Conservation (phyloP, 768 basidiomycete species). For the Amanita brunnescens region DNA sequence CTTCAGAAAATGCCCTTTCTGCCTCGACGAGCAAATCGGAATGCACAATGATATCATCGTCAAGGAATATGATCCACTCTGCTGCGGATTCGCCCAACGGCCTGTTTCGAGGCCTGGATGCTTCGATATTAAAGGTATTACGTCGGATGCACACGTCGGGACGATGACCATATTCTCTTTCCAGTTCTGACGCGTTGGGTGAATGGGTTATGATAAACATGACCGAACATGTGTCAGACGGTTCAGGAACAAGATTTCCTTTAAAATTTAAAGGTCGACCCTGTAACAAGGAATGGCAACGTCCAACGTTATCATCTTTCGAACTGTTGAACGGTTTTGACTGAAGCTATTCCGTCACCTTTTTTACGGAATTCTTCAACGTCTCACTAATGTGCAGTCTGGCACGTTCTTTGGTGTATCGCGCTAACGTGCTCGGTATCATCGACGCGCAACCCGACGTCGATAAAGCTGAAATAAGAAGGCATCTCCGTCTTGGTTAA, state of each 20-base stretch:
- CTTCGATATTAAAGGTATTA: conserved; percentile 39
- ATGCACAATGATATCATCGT: conserved; percentile 44
- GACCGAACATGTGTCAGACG: conserved; percentile 32
- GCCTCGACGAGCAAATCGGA: conserved; percentile 34
- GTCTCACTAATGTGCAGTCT: conserved; percentile 43
- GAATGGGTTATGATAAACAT: conserved; percentile 53
- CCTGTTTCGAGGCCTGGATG: conserved; percentile 46
- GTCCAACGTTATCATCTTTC: conserved; percentile 40
- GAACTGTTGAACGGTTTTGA: conserved; percentile 12
- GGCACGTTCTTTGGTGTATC: conserved; percentile 38
- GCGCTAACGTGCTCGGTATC: conserved; percentile 35
- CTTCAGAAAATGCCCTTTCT: conserved; percentile 38
- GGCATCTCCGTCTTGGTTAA: conserved; percentile 54
- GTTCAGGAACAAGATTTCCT: conserved; percentile 33
- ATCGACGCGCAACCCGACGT: conserved; percentile 43
- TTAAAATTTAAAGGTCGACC: conserved; percentile 35
- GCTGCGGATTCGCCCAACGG: conserved; percentile 47
- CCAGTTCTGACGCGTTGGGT: conserved; percentile 27
- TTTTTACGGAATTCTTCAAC: conserved; percentile 31
- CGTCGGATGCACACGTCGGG: conserved; percentile 46
- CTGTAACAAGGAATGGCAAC: conserved; percentile 50
- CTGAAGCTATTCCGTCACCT: conserved; percentile 29
- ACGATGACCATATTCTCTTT: conserved; percentile 30
- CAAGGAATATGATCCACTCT: conserved; percentile 52
- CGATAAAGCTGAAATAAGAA: conserved; percentile 55